A percentile compares a stretch with the other conserved stretches of the same genome.
Evolutionary conservation across 2,329 filamentous ascomycete species (phyloP).

Genomic region (Claviceps sp.): DNA sequence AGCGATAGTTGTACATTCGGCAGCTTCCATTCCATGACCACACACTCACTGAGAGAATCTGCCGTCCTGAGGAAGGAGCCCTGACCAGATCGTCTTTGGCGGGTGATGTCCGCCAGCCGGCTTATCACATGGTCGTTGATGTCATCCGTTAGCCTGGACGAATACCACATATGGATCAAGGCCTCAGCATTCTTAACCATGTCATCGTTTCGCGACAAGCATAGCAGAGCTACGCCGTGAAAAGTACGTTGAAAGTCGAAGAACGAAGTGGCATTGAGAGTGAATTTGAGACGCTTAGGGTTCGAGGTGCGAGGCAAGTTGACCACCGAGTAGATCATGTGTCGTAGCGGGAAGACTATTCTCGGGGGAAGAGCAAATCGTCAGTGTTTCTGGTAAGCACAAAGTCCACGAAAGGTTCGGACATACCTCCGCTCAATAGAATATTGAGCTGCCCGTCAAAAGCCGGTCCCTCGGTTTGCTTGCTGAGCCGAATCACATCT

Average conservation of each 20-base stretch:
- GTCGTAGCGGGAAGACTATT: constrained; percentile 12
- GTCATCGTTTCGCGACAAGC: constrained; percentile 1
- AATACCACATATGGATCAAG: constrained; percentile 16
- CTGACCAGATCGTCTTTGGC: background rate
- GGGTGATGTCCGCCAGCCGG: background rate
- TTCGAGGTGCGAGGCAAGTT: constrained; percentile 10
- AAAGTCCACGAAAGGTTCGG: background rate
- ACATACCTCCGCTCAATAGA: constrained; percentile 12
- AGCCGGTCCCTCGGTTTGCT: constrained; percentile 12
- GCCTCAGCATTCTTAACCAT: constrained; percentile 11
- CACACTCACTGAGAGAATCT: no score
- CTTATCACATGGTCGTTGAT: background rate
- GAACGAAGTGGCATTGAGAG: constrained; percentile 6
- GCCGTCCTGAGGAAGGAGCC: background rate
- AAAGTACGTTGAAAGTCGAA: background rate
- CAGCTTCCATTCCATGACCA: background rate
- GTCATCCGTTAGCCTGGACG: constrained; percentile 7
- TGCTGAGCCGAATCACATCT: constrained; percentile 14
- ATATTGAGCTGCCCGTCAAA: constrained; percentile 11
- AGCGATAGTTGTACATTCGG: background rate
- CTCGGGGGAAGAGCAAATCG: background rate
- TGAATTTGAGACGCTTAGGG: constrained; percentile 6
- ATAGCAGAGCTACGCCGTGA: background rate
- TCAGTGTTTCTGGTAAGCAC: background rate
- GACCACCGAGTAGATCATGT: constrained; percentile 14